phyloP scores from a whole-genome alignment of 257 asterid species.

The Euphrasia confusa region DNA sequence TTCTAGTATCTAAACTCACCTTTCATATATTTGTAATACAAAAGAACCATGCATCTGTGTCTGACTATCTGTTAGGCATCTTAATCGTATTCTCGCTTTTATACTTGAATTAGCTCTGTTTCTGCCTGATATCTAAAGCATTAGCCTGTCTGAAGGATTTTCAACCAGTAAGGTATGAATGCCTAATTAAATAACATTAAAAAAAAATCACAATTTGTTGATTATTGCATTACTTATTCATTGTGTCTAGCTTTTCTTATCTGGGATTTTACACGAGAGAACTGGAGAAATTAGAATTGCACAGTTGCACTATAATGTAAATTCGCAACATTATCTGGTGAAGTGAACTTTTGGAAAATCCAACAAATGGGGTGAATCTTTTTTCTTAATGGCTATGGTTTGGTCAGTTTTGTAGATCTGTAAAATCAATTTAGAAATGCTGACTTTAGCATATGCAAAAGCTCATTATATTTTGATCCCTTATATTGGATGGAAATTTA shows the following conservation, averaged over 20 bases:
- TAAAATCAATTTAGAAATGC: not conserved
- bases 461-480: not conserved
- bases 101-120: not conserved
- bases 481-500: conserved; percentile 18
- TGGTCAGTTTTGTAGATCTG: not conserved
- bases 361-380: not conserved
- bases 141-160: not conserved
- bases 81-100: not conserved
- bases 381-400: not conserved
- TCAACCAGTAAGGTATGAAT: not conserved
- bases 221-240: not conserved
- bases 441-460: not conserved
- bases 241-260: not conserved
- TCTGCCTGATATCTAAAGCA: not conserved
- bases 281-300: not conserved
- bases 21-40: not conserved
- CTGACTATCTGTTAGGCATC: not conserved
- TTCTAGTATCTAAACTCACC: not conserved
- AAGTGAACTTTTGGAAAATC: not conserved
- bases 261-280: not conserved
- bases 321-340: not conserved
- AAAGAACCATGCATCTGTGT: not conserved
- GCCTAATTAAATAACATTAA: not conserved
- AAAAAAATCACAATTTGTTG: not conserved
- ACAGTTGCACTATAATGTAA: not conserved